Evolutionary conservation across 768 basidiomycete species (phyloP).

Genomic region (Omphalotus guepiniiformis): DNA sequence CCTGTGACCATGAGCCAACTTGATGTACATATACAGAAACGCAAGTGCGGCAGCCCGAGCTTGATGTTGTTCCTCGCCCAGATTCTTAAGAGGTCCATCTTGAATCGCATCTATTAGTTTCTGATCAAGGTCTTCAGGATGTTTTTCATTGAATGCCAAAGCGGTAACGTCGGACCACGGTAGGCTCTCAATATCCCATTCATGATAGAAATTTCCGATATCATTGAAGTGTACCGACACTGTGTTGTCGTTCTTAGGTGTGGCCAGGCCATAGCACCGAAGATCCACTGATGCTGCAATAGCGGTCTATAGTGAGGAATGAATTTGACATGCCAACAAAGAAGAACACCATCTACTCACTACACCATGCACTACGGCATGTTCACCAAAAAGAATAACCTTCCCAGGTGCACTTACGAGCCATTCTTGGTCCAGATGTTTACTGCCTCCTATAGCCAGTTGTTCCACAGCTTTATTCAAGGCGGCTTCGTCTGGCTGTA

Average conservation of each 20-base stretch:
- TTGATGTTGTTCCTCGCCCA: slow-evolving; percentile 32
- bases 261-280: slow-evolving; percentile 85
- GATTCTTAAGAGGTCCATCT: slow-evolving; percentile 31
- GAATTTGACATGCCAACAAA: slow-evolving; percentile 8
- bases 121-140: slow-evolving; percentile 67
- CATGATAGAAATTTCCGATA: slow-evolving; percentile 68
- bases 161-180: slow-evolving; percentile 76
- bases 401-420: slow-evolving; percentile 96
- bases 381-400: slow-evolving; percentile 97
- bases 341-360: slow-evolving; percentile 45
- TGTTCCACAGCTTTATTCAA: slow-evolving; percentile 66
- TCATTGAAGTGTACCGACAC: slow-evolving; percentile 77
- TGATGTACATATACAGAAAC: slow-evolving; percentile 94
- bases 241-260: slow-evolving; percentile 67
- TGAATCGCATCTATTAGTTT: slow-evolving; percentile 70
- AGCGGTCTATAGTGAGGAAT: slow-evolving; percentile 59
- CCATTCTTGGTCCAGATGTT: slow-evolving; percentile 54
- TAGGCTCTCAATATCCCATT: slow-evolving; percentile 74
- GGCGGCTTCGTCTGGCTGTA: slow-evolving; percentile 30
- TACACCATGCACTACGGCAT: slow-evolving; percentile 96
- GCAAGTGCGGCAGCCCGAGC: slow-evolving; percentile 50
- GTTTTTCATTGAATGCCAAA: slow-evolving; percentile 44
- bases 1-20: slow-evolving; percentile 56
- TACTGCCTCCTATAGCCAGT: slow-evolving; percentile 39
- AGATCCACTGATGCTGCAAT: slow-evolving; percentile 94